Evolutionary conservation across 2,329 filamentous ascomycete genomes (phyloP), one percentile per base, ranked within the genome.

Genomic region (Arthrobotrys entomopaga): DNA sequence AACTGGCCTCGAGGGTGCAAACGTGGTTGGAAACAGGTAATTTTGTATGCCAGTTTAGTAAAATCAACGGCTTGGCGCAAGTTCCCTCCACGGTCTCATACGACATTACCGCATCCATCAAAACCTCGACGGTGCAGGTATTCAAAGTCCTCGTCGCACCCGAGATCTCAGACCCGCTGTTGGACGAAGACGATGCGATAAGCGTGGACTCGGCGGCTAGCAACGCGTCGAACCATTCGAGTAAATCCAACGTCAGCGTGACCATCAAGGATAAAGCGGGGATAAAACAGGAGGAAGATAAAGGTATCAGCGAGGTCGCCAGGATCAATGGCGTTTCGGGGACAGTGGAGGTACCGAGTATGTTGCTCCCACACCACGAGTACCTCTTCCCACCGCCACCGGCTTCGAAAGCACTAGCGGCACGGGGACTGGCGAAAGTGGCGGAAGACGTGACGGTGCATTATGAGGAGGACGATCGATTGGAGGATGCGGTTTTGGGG

Each of bases 301-400:
- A 82, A 6, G 79, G 82, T 7, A 79, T 85, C 8, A 82, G 82
- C 26, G 83, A 86, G 77, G 84, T 86, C 1, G 80, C 86, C 5
- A 81, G 83, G 22, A 79, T 87, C 0, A 84, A 83, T 19, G 85
- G 85, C 5, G 84, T 84, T 24, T 84, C 86, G 70, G 84, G 83
- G 0, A 81, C 82, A 0, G 82, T 86, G 56, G 80, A 81, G 2
- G 80, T 87, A 8, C 85, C 85, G 0, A 82, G 81, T 4, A 85
- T 82, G 76, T 78, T 87, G 0, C 81, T 87, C 4, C 85, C 85
- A 4, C 85, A 86, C 75, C 85, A 87, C 76, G 85, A 86, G 69
- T 85, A 86, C 77, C 79, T 86, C 3, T 77, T 86, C 11, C 85
- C 85, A 5, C 71, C 79, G 0, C 78, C 79, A 16, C 82, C 83